These are phyloP conservation scores for Chloris gayana DNA, from an alignment of 176 grass and related monocot species.

Conservation along the genomic window DNA sequence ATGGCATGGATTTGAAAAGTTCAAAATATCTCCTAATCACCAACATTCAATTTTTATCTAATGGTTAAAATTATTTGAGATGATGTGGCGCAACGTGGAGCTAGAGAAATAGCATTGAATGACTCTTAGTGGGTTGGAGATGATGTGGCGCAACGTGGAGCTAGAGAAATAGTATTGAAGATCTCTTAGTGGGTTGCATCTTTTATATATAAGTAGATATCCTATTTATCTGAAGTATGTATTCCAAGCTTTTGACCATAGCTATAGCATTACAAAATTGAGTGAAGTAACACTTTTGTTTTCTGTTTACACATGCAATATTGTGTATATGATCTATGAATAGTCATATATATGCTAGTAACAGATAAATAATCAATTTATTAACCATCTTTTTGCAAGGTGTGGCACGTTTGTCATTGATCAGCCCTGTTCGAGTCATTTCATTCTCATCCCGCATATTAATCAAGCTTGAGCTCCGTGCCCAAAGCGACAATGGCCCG, in stretches of 20 bases:
- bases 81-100: too few species aligned
- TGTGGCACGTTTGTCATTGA: background rate
- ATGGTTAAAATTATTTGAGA: too few species aligned
- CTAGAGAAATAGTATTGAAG: too few species aligned
- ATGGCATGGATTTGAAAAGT: too few species aligned
- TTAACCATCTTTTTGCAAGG: background rate
- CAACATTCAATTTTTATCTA: too few species aligned
- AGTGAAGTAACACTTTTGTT: background rate
- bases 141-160: too few species aligned
- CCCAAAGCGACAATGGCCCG: background rate
- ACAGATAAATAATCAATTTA: background rate
- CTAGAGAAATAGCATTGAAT: too few species aligned
- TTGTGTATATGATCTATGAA: background rate
- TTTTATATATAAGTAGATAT: too few species aligned
- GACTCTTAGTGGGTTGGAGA: too few species aligned
- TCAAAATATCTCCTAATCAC: too few species aligned
- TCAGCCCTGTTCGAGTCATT: constrained; percentile 28
- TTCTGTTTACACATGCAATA: background rate
- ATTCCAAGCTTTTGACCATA: background rate
- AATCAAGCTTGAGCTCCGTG: constrained; percentile 33
- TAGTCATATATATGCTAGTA: background rate
- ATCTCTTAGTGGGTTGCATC: too few species aligned
- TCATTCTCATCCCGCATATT: background rate
- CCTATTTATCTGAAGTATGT: background rate
- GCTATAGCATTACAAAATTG: background rate